phyloP scores from a whole-genome alignment of 2,329 filamentous ascomycete genomes.

The Raffaelea ambrosiae region DNA sequence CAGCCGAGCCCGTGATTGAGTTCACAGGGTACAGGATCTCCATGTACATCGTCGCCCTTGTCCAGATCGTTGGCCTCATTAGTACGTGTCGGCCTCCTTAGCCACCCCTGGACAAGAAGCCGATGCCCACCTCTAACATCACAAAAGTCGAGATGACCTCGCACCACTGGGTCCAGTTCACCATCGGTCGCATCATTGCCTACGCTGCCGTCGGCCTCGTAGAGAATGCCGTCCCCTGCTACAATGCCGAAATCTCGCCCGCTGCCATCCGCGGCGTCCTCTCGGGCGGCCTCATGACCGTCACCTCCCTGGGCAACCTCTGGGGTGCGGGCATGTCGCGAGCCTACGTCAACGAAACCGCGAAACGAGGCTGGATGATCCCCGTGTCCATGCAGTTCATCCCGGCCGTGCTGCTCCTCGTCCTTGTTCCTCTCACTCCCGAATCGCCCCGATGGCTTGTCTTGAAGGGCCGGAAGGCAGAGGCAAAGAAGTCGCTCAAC shows the following conservation, averaged over 20 bases:
- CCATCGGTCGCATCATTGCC: slow-evolving; percentile 16
- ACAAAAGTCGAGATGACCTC: slow-evolving; percentile 8
- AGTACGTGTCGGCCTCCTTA: no score
- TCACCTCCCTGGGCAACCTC: slow-evolving; percentile 11
- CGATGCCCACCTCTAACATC: no score
- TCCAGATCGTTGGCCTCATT: slow-evolving; percentile 11
- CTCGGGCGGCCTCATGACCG: slow-evolving; percentile 9
- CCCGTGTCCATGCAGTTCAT: slow-evolving; percentile 27
- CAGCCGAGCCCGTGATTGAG: slow-evolving; percentile 10
- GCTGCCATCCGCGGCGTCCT: slow-evolving; percentile 8
- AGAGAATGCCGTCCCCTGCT: slow-evolving; percentile 11
- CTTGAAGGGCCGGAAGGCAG: slow-evolving; percentile 8
- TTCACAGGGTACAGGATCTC: slow-evolving; percentile 12
- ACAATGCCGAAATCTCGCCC: slow-evolving; percentile 10
- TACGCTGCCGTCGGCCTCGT: slow-evolving; percentile 18
- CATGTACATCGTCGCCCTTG: slow-evolving; percentile 6
- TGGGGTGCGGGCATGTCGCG: slow-evolving; percentile 16
- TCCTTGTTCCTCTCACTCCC: slow-evolving; percentile 12
- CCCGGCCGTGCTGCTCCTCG: slow-evolving; percentile 22
- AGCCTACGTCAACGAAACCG: slow-evolving; percentile 13
- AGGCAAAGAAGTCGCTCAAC: slow-evolving; percentile 17
- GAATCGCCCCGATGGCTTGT: slow-evolving; percentile 16
- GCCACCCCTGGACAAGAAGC: no score
- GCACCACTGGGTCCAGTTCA: slow-evolving; percentile 12
- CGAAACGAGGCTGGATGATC: slow-evolving; percentile 24